Conservation (phyloP, 1,284 basidiomycete species). For the Omphalotus olearius region DNA sequence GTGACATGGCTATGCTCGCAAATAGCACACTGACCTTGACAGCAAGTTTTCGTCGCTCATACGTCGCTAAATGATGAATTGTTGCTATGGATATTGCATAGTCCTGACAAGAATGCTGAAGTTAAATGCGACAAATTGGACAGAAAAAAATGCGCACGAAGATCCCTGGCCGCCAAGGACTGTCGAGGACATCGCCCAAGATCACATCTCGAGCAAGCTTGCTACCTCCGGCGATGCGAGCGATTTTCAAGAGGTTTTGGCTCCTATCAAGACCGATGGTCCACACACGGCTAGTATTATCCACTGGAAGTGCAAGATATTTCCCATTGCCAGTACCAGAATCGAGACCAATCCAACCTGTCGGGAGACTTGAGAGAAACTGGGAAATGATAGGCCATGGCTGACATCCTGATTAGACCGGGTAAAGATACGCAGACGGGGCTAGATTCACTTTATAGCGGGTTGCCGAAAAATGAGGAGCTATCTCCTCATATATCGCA, state of each 20-base stretch:
- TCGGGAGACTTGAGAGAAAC: slow-evolving; percentile 74
- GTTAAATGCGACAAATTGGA: not conserved
- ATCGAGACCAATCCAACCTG: slow-evolving; percentile 86
- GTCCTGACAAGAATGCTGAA: slow-evolving; percentile 51
- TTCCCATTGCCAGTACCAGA: slow-evolving; percentile 98
- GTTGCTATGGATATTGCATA: slow-evolving; percentile 95
- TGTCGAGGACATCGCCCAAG: slow-evolving; percentile 65
- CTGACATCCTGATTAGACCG: slow-evolving; percentile 32
- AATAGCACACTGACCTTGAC: slow-evolving; percentile 51
- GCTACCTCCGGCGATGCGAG: slow-evolving; percentile 52
- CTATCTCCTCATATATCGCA: slow-evolving; percentile 86
- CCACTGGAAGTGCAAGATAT: slow-evolving; percentile 73
- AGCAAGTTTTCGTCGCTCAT: slow-evolving; percentile 63
- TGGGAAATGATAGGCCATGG: slow-evolving; percentile 92
- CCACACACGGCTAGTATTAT: slow-evolving; percentile 56
- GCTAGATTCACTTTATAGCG: slow-evolving; percentile 76
- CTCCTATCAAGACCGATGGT: slow-evolving; percentile 86
- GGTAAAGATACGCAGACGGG: slow-evolving; percentile 2
- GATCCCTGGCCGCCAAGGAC: slow-evolving; percentile 65
- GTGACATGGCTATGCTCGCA: not conserved
- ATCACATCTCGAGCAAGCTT: slow-evolving; percentile 64
- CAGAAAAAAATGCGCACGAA: slow-evolving; percentile 60
- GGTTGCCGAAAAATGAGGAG: slow-evolving; percentile 89
- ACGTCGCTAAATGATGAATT: slow-evolving; percentile 88
- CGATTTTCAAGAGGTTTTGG: slow-evolving; percentile 72